These are phyloP conservation scores for Auricularia sp. DNA, from an alignment of 768 basidiomycete species.

Conservation along the genomic window DNA sequence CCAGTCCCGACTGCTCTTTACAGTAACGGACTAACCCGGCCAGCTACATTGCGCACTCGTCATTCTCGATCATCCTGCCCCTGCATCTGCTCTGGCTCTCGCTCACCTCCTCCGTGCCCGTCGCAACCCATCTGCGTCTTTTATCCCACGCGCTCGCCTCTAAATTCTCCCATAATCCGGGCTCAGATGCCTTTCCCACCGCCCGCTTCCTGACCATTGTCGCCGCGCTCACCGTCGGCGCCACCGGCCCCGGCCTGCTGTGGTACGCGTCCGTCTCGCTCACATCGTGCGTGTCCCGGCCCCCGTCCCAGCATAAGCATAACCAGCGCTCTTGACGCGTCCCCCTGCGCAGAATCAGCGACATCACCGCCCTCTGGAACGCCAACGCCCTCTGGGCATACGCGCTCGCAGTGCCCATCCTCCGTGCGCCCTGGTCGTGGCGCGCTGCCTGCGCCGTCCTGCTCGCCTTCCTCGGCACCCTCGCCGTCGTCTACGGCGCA, in stretches of 20 bases:
- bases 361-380: constrained; percentile 80
- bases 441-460: constrained; percentile 60
- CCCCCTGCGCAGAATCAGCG: constrained; percentile 46
- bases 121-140: constrained; percentile 38
- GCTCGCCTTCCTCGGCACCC: constrained; percentile 71
- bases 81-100: constrained; percentile 64
- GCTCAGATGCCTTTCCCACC: neutral
- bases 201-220: constrained; percentile 20
- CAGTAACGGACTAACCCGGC: neutral
- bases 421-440: constrained; percentile 51
- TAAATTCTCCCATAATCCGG: constrained; percentile 22
- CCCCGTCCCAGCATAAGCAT: constrained; percentile 1
- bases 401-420: constrained; percentile 65
- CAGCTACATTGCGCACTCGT: constrained; percentile 83
- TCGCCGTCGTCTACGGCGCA: constrained; percentile 71
- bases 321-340: neutral
- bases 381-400: constrained; percentile 90
- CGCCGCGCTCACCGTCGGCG: constrained; percentile 38
- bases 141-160: constrained; percentile 34
- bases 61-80: constrained; percentile 70
- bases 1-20: neutral
- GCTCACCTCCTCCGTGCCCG: constrained; percentile 36
- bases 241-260: constrained; percentile 54
- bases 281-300: constrained; percentile 47
- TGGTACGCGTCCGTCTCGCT: constrained; percentile 69